Evolutionary conservation across 2,329 filamentous ascomycete species (phyloP), one percentile per base, ranked within the genome.

Genomic region (Botrytis galanthina): DNA sequence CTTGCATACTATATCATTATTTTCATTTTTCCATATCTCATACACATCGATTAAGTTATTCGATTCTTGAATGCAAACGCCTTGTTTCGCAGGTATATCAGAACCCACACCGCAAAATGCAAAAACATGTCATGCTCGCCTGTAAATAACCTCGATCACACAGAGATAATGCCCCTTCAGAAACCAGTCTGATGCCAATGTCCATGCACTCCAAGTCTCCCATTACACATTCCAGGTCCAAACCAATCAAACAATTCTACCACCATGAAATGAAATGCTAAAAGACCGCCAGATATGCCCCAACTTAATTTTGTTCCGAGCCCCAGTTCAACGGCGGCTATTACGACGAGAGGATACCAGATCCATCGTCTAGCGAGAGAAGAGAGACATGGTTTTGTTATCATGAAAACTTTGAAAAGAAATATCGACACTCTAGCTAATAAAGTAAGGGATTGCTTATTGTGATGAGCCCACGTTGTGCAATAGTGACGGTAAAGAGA

Each of bases 311-410:
- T 76, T 4, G 82, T 76, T 4, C 83, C 78, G 46, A 87, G 77
- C 32, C 83, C 85, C 16, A 90, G 80, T 73, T 95, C 93, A 22
- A 94, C 77, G 1, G 88, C 89, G 12, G 93, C 93, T 16, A 95
- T 81, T 4, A 87, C 82, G 3, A 97, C 83, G 2, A 97, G 83
- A 3, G 92, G 89, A 76, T 92, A 90, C 8, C 89, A 85, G 8
- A 94, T 82, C 81, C 87, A 87, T 16, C 89, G 84, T 68, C 87
- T 90, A 20, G 89, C 86, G 63, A 90, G 89, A 73, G 90, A 90
- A 0, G 94, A 94, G 80, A 89, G 89, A 81, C 94, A 97, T 1
- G 91, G 88, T 68, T 87, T 85, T 3, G 88, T 86, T 14, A 96
- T 83, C 0, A 89, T 88, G 18, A 87, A 83, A 16, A 94, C 83